These are phyloP conservation scores for Agaricus subrufescens DNA, from an alignment of 768 basidiomycete species.

Conservation along the genomic window DNA sequence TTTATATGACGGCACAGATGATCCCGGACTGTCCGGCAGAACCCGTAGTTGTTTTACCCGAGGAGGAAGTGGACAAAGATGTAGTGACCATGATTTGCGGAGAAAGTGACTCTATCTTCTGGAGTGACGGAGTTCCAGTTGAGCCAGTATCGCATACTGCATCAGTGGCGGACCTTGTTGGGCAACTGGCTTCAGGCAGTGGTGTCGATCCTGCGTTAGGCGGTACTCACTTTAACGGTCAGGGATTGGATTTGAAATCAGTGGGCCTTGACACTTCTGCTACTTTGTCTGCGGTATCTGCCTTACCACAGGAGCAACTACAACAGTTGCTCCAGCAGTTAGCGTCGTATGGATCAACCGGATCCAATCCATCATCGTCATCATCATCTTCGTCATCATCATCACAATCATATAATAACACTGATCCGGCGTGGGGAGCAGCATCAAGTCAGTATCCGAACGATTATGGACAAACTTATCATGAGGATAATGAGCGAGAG, in stretches of 20 bases:
- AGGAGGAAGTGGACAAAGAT: slow-evolving; percentile 66
- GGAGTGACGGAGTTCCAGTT: slow-evolving; percentile 33
- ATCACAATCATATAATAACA: slow-evolving; percentile 23
- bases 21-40: slow-evolving; percentile 80
- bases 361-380: slow-evolving; percentile 12
- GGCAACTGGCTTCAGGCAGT: slow-evolving; percentile 50
- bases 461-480: slow-evolving; percentile 49
- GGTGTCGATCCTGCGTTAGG: slow-evolving; percentile 33
- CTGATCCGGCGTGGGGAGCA: slow-evolving; percentile 34
- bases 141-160: slow-evolving; percentile 29
- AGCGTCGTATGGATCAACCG: slow-evolving; percentile 22
- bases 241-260: slow-evolving; percentile 30
- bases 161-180: slow-evolving; percentile 68
- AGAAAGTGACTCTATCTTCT: slow-evolving; percentile 56
- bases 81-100: slow-evolving; percentile 66
- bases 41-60: slow-evolving; percentile 51
- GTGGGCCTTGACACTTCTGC: slow-evolving; percentile 42
- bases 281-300: slow-evolving; percentile 37
- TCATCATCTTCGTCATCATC: slow-evolving; percentile 3
- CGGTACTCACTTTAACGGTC: slow-evolving; percentile 24
- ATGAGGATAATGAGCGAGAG: slow-evolving; percentile 41
- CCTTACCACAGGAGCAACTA: slow-evolving; percentile 55
- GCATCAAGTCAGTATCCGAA: slow-evolving; percentile 33
- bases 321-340: slow-evolving; percentile 53
- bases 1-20: slow-evolving; percentile 66